phyloP scores from a whole-genome alignment of 192 early-diverging fungal genomes.

The Pilaira anomala region DNA sequence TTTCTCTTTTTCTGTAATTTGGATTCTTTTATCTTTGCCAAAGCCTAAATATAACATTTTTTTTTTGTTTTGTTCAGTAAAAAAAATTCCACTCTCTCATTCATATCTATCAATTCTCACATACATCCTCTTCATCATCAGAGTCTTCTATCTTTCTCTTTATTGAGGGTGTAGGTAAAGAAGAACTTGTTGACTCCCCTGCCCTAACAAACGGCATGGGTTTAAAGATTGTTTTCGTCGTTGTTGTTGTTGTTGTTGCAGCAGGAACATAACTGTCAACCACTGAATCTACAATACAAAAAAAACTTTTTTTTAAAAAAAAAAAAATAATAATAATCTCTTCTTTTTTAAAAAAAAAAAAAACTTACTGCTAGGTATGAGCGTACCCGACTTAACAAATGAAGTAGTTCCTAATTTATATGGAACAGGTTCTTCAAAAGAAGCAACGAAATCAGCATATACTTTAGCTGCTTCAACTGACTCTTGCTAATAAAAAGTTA shows the following conservation, averaged over 20 bases:
- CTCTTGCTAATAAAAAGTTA: conserved; percentile 58
- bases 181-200: conserved; percentile 12
- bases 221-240: conserved; percentile 14
- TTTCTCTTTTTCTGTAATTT: conserved; percentile 70
- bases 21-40: conserved; percentile 27
- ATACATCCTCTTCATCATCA: conserved; percentile 25
- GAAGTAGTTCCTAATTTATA: conserved; percentile 35
- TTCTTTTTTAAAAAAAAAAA: too few relatives aligned
- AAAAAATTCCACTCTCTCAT: too few relatives aligned
- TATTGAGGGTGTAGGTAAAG: background rate
- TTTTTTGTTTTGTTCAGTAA: too few relatives aligned
- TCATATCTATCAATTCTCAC: background rate
- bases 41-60: background rate
- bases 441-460: conserved; percentile 77
- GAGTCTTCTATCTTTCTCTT: background rate
- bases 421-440: conserved; percentile 62
- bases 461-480: conserved; percentile 75
- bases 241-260: background rate
- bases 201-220: conserved; percentile 38
- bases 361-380: conserved; percentile 13
- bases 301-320: background rate
- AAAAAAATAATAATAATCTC: background rate
- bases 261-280: background rate
- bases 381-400: conserved; percentile 52
- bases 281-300: background rate